Conservation (phyloP, 371 early-diverging fungal species). For the Mucor plumbeus region DNA sequence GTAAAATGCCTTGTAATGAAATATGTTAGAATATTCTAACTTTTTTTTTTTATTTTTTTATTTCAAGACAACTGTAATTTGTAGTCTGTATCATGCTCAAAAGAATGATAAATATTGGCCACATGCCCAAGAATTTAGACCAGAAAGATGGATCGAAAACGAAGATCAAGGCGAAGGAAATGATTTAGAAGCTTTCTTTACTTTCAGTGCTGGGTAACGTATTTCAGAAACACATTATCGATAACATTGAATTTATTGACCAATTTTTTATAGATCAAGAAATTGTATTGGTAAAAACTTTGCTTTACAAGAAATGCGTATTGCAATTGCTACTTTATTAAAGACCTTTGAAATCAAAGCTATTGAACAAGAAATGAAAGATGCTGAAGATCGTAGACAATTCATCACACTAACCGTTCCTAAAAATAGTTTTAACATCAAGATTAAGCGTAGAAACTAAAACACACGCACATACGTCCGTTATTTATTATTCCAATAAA, state of each 20-base stretch:
- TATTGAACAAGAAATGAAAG: constrained; percentile 33
- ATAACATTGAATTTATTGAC: too few relatives aligned
- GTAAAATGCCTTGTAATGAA: background rate
- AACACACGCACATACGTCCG: background rate
- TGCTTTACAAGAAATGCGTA: constrained; percentile 54
- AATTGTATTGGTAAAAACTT: constrained; percentile 61
- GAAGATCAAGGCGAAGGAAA: constrained; percentile 9
- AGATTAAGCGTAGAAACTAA: constrained; percentile 24
- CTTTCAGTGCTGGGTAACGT: constrained; percentile 41
- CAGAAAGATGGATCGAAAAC: constrained; percentile 43
- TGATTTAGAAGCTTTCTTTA: constrained; percentile 41
- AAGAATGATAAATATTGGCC: constrained; percentile 35
- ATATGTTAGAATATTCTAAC: background rate
- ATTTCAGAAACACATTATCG: too few relatives aligned
- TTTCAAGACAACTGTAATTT: constrained; percentile 18
- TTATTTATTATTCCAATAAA: background rate
- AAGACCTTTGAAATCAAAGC: constrained; percentile 35
- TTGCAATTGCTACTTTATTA: constrained; percentile 41
- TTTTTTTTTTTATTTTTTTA: too few relatives aligned
- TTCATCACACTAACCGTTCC: constrained; percentile 36
- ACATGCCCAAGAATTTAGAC: constrained; percentile 28
- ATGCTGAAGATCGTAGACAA: constrained; percentile 24
- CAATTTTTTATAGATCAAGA: constrained; percentile 25
- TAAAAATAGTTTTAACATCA: constrained; percentile 35
- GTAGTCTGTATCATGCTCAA: constrained; percentile 26